Base-by-base conservation (phyloP, 2,329 filamentous ascomycete species). In the Fulvia fulva region DNA sequence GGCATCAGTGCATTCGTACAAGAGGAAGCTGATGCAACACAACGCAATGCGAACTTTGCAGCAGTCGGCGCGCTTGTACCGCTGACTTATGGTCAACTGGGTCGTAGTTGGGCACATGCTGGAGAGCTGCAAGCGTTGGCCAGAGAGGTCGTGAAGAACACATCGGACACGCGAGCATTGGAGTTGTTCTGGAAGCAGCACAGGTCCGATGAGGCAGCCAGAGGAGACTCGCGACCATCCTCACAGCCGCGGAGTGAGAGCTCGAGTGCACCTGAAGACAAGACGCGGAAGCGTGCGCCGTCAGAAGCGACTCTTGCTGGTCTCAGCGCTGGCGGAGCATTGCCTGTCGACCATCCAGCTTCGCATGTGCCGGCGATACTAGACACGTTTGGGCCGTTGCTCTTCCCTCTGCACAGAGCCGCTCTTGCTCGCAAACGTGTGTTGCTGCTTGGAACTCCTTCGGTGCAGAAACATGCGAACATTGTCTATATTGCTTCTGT, bases 1-100 rank as follows among this genome's bases (percentile, higher is more conserved):
- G 94, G 94, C 26, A 81, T 97, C 66, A 96, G 91, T 77, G 91
- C 92, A 26, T 99, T 97, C 72, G 80, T 94, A 72, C 96, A 96
- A 73, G 84, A 83, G 63, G 87, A 89, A 2, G 91, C 90, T 51
- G 86, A 88, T 14, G 89, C 90, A 66, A 85, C 84, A 53, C 85
- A 90, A 53, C 87, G 94, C 60, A 90, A 96, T 79, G 94, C 94
- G 51, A 85, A 89, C 67, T 97, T 99, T 86, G 86, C 97, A 63
- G 89, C 93, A 14, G 91, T 97, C 1, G 94, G 94, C 43, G 84
- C 93, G 26, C 78, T 99, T 65, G 91, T 97, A n/a, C 90, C 91
- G 6, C 75, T 96, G 53, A 93, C 88, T 70, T 89, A 89, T 69
- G 93, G 93, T 23, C 83, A 91, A 55, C 78, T 97, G 22, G 94